Conservation (phyloP, 768 basidiomycete species). For the Fomitopsis pulvina region DNA sequence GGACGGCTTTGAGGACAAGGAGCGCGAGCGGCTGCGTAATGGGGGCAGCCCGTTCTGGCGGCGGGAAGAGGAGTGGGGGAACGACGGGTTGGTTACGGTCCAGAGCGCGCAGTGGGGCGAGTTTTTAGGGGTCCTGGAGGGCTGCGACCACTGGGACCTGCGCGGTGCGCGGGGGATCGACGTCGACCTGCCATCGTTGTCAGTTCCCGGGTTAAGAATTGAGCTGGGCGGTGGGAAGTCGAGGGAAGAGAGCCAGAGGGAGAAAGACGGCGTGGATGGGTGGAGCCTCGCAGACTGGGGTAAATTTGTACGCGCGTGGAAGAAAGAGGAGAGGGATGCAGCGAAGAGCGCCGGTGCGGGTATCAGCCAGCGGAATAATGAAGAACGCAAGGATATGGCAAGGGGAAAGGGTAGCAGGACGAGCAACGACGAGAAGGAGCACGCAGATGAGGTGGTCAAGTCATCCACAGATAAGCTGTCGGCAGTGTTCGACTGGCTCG, state of each 20-base stretch:
- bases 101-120: slow-evolving; percentile 94
- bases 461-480: slow-evolving; percentile 68
- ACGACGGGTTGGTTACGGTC: slow-evolving; percentile 91
- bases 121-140: slow-evolving; percentile 84
- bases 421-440: slow-evolving; percentile 20
- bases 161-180: slow-evolving; percentile 82
- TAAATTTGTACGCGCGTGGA: slow-evolving; percentile 55
- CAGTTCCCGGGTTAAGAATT: slow-evolving; percentile 28
- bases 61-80: slow-evolving; percentile 61
- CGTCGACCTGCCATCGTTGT: slow-evolving; percentile 45
- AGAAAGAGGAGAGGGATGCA: slow-evolving; percentile 42
- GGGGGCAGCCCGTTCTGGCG: slow-evolving; percentile 37
- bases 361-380: slow-evolving; percentile 21
- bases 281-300: slow-evolving; percentile 51
- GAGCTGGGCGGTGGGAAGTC: slow-evolving; percentile 19
- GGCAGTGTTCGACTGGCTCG: slow-evolving; percentile 73
- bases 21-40: slow-evolving; percentile 39
- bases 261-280: slow-evolving; percentile 34
- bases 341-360: slow-evolving; percentile 29
- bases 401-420: background rate
- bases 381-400: background rate
- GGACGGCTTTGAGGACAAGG: slow-evolving; percentile 71
- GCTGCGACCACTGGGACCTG: slow-evolving; percentile 95
- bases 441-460: slow-evolving; percentile 51
- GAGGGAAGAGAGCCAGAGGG: slow-evolving; percentile 24